phyloP scores from a whole-genome alignment of 345 rosid genomes.

The Gossypium ekmanianum region DNA sequence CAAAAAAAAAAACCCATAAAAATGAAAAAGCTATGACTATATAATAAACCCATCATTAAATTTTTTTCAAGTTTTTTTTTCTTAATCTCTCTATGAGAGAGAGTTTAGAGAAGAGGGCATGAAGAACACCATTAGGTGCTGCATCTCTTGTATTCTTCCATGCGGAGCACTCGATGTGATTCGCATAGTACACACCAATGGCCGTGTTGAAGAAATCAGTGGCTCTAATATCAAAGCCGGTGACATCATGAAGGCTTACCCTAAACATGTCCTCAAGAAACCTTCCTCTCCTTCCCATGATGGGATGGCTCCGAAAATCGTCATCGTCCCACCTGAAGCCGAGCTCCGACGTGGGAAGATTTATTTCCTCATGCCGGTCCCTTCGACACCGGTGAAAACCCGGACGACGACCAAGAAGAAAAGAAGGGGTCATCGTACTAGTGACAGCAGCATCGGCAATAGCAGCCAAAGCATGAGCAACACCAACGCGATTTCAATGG shows the following conservation, averaged over 20 bases:
- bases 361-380: constrained; percentile 79
- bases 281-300: constrained; percentile 57
- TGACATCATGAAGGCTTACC: constrained; percentile 78
- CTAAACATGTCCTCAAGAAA: constrained; percentile 79
- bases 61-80: background rate
- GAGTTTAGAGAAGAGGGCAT: constrained; percentile 26
- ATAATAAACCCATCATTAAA: constrained; percentile 14
- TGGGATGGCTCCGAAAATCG: constrained; percentile 62
- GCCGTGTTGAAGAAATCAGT: constrained; percentile 87
- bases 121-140: constrained; percentile 89
- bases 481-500: constrained; percentile 27
- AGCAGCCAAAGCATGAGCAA: constrained; percentile 19
- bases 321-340: constrained; percentile 84
- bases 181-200: constrained; percentile 83
- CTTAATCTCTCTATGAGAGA: constrained; percentile 19
- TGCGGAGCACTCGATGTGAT: constrained; percentile 95
- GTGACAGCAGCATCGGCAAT: constrained; percentile 18
- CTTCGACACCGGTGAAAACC: constrained; percentile 31
- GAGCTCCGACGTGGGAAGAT: constrained; percentile 93
- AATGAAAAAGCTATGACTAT: constrained; percentile 14
- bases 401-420: constrained; percentile 26
- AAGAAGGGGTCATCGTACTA: constrained; percentile 9
- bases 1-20: constrained; percentile 19
- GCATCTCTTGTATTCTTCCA: constrained; percentile 96
- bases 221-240: constrained; percentile 60